Conservation (phyloP, 257 asterid genomes). For the Ajuga chamaepitys region DNA sequence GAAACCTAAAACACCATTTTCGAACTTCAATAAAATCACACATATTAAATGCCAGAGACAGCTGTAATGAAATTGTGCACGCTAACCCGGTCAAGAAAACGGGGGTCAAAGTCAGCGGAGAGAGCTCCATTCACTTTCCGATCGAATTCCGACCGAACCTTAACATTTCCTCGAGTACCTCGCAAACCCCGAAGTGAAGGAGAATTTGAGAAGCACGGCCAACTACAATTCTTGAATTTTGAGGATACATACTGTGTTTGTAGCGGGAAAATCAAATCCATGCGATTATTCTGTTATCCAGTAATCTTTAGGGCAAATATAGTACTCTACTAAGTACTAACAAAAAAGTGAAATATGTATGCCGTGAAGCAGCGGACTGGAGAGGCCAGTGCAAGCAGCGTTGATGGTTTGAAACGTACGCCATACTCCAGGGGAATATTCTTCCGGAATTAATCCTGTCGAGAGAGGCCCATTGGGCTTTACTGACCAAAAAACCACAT, state of each 20-base stretch:
- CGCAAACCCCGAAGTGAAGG: constrained; percentile 25
- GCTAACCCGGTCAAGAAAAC: constrained; percentile 78
- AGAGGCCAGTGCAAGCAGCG: not conserved
- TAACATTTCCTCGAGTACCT: constrained; percentile 19
- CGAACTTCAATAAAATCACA: not conserved
- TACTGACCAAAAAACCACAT: too few relatives aligned
- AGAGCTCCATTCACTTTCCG: constrained; percentile 61
- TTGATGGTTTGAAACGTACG: constrained; percentile 8
- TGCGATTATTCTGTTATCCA: constrained; percentile 3
- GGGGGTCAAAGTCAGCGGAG: constrained; percentile 76
- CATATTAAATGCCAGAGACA: not conserved
- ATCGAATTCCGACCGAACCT: constrained; percentile 78
- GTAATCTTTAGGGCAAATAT: not conserved
- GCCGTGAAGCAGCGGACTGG: not conserved
- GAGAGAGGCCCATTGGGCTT: not conserved
- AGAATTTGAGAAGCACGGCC: constrained; percentile 19
- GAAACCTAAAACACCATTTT: not conserved
- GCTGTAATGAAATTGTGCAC: not conserved
- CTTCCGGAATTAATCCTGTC: not conserved
- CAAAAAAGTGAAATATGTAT: not conserved
- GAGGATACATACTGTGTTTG: constrained; percentile 29
- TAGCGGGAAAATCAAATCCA: constrained; percentile 48
- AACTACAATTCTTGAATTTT: constrained; percentile 13
- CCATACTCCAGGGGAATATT: not conserved
- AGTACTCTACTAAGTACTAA: not conserved